phyloP scores from a whole-genome alignment of 345 rosid species.

The Populus euphratica region DNA sequence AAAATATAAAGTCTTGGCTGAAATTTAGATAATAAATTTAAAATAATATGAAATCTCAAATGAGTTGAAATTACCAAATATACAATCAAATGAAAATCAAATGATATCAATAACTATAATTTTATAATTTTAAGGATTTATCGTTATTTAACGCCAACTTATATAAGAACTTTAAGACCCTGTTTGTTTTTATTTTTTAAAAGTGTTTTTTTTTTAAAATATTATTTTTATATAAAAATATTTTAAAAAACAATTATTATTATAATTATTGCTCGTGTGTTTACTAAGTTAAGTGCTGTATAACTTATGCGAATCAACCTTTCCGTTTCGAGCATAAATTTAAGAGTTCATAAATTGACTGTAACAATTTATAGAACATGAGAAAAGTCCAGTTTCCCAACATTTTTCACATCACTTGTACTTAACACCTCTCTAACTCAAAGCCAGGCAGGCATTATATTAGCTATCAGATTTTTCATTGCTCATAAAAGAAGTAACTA shows the following conservation, averaged over 20 bases:
- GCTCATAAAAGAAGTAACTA: background rate
- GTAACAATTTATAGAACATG: background rate
- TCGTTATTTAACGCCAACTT: background rate
- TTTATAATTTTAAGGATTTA: background rate
- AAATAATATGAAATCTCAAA: no score
- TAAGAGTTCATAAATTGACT: slow-evolving; percentile 5
- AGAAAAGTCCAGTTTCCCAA: background rate
- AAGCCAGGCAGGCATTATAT: background rate
- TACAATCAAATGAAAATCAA: no score
- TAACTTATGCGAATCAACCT: background rate
- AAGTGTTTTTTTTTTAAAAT: no score
- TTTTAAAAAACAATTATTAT: no score
- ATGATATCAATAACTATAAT: background rate
- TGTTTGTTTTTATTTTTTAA: no score
- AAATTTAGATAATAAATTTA: no score
- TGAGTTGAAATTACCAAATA: no score
- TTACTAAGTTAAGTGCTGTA: background rate
- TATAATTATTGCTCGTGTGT: background rate
- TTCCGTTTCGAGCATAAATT: background rate
- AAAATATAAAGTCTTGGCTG: no score
- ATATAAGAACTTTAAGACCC: background rate
- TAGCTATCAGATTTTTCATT: background rate
- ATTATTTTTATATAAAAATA: no score
- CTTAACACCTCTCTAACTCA: background rate
- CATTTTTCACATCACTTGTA: background rate